Percentiles rank a stretch among this genome's conserved stretches.
phyloP scores from a whole-genome alignment of 441 rosid genomes.

The Mallotus repandus region DNA sequence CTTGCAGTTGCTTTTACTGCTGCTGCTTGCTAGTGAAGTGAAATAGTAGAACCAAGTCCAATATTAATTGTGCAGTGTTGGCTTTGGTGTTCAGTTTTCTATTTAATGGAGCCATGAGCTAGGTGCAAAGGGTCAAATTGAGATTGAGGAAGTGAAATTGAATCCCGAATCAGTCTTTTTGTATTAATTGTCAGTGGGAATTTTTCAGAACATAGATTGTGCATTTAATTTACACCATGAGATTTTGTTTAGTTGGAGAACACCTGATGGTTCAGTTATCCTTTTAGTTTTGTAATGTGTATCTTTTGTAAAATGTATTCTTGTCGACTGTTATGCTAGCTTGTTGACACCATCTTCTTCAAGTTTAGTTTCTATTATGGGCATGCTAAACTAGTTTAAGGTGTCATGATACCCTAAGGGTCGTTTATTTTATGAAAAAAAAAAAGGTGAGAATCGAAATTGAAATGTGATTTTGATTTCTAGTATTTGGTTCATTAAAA shows the following conservation, averaged over 20 bases:
- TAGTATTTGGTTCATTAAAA: too few species aligned
- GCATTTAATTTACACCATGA: background rate
- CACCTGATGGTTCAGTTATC: background rate
- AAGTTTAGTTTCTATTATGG: background rate
- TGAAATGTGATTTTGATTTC: too few species aligned
- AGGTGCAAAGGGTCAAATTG: background rate
- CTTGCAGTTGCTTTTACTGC: constrained; percentile 8
- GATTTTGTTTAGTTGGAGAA: background rate
- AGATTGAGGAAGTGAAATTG: constrained; percentile 1
- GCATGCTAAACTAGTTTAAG: background rate
- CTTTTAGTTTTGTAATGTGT: background rate
- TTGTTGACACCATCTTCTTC: background rate
- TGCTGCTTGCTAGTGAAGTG: background rate
- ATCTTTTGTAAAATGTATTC: background rate
- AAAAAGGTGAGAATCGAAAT: too few species aligned
- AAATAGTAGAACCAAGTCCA: constrained; percentile 9
- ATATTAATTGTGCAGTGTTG: background rate
- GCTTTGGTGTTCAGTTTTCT: background rate
- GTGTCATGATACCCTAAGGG: too few species aligned
- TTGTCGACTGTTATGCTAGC: background rate
- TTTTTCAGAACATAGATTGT: background rate
- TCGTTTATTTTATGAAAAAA: too few species aligned
- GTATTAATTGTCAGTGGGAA: background rate
- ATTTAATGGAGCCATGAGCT: background rate
- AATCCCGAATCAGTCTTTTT: constrained; percentile 2